Evolutionary conservation across 192 early-diverging fungal genomes (phyloP).

Genomic region (Physocladia obscura): DNA sequence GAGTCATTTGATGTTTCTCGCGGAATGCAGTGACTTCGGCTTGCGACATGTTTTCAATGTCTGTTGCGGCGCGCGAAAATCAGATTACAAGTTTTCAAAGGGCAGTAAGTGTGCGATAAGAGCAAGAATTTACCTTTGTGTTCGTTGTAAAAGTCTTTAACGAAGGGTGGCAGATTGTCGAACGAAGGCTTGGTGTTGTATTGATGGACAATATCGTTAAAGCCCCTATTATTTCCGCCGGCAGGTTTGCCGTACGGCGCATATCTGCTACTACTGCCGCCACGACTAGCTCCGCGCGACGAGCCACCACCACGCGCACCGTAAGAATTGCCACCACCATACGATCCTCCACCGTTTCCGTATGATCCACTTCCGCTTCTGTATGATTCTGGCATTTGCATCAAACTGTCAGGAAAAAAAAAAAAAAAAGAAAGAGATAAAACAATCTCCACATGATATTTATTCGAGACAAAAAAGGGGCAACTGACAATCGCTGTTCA

Average conservation of each 20-base stretch:
- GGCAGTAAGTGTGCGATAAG: background rate
- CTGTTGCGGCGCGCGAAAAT: constrained; percentile 9
- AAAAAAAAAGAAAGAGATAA: constrained; percentile 1
- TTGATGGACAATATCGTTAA: constrained; percentile 38
- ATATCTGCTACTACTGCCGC: background rate
- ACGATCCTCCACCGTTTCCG: constrained; percentile 42
- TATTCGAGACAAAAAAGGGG: too few species aligned
- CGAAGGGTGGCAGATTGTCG: constrained; percentile 39
- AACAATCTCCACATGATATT: too few species aligned
- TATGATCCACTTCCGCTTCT: background rate
- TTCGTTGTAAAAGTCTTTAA: constrained; percentile 53
- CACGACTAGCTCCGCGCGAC: background rate
- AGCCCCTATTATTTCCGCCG: constrained; percentile 16
- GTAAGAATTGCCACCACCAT: constrained; percentile 18
- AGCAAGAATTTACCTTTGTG: background rate
- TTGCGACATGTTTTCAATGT: constrained; percentile 30
- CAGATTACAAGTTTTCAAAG: background rate
- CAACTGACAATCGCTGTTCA: too few species aligned
- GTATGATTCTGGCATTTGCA: background rate
- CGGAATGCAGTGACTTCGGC: constrained; percentile 49
- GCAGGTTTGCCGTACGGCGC: constrained; percentile 19
- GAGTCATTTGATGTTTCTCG: constrained; percentile 61
- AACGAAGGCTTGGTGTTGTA: constrained; percentile 42
- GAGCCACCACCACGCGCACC: constrained; percentile 20
- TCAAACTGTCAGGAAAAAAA: background rate